These are phyloP conservation scores for Nakaseomyces kungkrabaensis DNA, from an alignment of 1,139 yeast genomes.

Conservation along the genomic window DNA sequence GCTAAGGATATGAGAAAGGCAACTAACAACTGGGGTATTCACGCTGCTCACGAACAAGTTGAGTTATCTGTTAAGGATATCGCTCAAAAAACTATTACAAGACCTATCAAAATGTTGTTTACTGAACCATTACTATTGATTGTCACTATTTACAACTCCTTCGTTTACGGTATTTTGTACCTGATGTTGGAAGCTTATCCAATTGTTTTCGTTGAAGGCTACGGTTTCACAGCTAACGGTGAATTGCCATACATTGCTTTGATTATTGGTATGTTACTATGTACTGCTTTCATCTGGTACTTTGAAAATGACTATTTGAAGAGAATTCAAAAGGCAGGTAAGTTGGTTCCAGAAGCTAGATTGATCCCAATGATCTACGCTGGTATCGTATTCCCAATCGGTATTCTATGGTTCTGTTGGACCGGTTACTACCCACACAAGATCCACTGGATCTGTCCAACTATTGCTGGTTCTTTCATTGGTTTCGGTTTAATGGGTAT, in stretches of 20 bases:
- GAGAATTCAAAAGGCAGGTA: slow-evolving; percentile 38
- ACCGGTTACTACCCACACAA: slow-evolving; percentile 58
- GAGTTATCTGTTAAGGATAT: slow-evolving; percentile 54
- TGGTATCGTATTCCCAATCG: slow-evolving; percentile 58
- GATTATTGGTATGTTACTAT: slow-evolving; percentile 50
- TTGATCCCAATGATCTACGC: slow-evolving; percentile 63
- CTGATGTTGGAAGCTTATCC: slow-evolving; percentile 74
- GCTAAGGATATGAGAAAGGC: slow-evolving; percentile 51
- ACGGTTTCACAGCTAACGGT: slow-evolving; percentile 33
- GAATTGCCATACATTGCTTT: slow-evolving; percentile 49
- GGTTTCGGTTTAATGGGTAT: slow-evolving; percentile 71
- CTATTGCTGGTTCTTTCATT: slow-evolving; percentile 57
- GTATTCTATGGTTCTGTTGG: slow-evolving; percentile 82
- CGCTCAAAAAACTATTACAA: slow-evolving; percentile 53
- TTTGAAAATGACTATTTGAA: slow-evolving; percentile 32
- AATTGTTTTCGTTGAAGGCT: slow-evolving; percentile 49
- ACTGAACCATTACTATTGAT: slow-evolving; percentile 66
- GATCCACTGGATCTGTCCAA: slow-evolving; percentile 82
- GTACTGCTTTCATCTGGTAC: slow-evolving; percentile 40
- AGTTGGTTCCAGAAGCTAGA: slow-evolving; percentile 63
- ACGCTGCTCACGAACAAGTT: slow-evolving; percentile 74
- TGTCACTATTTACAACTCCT: slow-evolving; percentile 66
- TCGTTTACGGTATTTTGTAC: slow-evolving; percentile 75
- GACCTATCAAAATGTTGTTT: slow-evolving; percentile 61
- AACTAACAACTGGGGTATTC: slow-evolving; percentile 67